Base-by-base conservation (phyloP, 768 basidiomycete species). In the Mycena sanguinolenta region DNA sequence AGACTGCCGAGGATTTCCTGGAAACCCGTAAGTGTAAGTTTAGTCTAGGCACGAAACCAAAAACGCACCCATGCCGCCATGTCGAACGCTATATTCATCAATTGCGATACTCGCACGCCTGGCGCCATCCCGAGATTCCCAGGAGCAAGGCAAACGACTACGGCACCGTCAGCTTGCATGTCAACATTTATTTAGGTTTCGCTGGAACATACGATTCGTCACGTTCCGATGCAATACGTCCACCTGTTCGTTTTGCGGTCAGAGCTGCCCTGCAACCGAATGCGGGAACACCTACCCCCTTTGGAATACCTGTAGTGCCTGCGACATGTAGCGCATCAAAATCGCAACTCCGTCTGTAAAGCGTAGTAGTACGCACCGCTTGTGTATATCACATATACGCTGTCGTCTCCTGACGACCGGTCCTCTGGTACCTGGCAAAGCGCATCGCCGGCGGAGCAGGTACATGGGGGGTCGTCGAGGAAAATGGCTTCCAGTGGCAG, bases 21-120 rank as follows among this genome's bases (percentile, higher is more conserved):
- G 3, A 82, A 79, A n/a, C n/a, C n/a, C n/a, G n/a, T n/a, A 59
- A 78, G 77, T 80, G 84, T 84, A 66, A 71, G 49, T 66, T 57
- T 25, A 32, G 27, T 12, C 36, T 54, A 17, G 10, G 13, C 28
- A 17, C 21, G 28, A 8, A 9, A 14, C 42, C 5, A 21, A 7
- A n/a, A 36, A 27, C 58, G 46, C 32, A 50, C 88, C 90, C 90
- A 91, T 23, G 88, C 88, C 50, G 87, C 88, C 88, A 91, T 90
- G 72, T 91, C 90, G 74, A 90, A 91, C 5, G 89, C 86, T 52
- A 91, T 86, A 70, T 90, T 90, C 78, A 91, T 83, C 27, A 90
- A 79, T 73, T 90, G 89, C 10, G 88, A 84, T 25, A 90, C 88
- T 14, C 87, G 84, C 34, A 84, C 73, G 16, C 89, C 88, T 2